Evolutionary conservation across 495 filamentous ascomycete species (phyloP).

Genomic region (Hypoxylon lienhwacheense): DNA sequence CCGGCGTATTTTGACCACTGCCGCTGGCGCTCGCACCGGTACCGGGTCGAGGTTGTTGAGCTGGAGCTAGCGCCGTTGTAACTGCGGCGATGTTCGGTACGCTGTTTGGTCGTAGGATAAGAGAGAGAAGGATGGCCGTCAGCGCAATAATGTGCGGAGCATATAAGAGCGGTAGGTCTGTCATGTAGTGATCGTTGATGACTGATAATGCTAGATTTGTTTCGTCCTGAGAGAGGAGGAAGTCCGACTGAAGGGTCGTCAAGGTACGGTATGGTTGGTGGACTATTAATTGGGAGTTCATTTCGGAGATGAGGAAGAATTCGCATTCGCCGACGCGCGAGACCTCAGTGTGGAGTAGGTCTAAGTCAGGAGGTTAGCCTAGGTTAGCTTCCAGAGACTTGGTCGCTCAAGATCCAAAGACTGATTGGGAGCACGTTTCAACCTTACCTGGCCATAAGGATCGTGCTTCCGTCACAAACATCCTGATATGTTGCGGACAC

Average conservation of each 20-base stretch:
- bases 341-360: constrained; percentile 78
- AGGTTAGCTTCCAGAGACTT: constrained; percentile 25
- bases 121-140: constrained; percentile 82
- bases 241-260: constrained; percentile 66
- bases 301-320: constrained; percentile 91
- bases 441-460: constrained; percentile 77
- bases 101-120: constrained; percentile 67
- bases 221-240: constrained; percentile 77
- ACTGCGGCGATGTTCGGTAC: constrained; percentile 46
- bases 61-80: constrained; percentile 46
- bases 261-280: constrained; percentile 97
- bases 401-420: constrained; percentile 13
- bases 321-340: constrained; percentile 93
- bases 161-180: constrained; percentile 85
- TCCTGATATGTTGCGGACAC: constrained; percentile 91
- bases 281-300: constrained; percentile 91
- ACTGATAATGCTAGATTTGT: constrained; percentile 76
- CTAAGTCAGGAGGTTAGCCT: constrained; percentile 44
- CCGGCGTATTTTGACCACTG: constrained; percentile 23
- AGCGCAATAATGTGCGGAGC: constrained; percentile 89
- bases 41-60: constrained; percentile 39
- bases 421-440: constrained; percentile 1
- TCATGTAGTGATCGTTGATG: constrained; percentile 96
- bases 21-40: constrained; percentile 31
- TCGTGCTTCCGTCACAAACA: constrained; percentile 83